Percentiles rank a stretch among this genome's conserved stretches.
These are phyloP conservation scores for Pseudocercospora eumusae DNA, from an alignment of 2,329 filamentous ascomycete genomes.

Conservation along the genomic window DNA sequence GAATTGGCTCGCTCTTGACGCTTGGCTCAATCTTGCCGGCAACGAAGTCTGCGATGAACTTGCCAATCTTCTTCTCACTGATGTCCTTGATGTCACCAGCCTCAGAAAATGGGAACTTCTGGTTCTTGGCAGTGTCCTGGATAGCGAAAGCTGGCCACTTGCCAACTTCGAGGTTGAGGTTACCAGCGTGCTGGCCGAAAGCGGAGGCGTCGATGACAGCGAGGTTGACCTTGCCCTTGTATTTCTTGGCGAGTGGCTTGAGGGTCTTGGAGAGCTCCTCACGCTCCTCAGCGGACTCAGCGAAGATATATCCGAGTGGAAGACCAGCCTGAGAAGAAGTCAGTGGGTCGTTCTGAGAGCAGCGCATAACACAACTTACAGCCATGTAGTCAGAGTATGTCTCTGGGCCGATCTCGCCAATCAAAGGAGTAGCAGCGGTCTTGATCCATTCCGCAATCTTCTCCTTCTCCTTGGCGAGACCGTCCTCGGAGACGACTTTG, in stretches of 20 bases:
- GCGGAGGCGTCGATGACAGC: conserved; percentile 93
- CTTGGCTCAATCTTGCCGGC: conserved; percentile 88
- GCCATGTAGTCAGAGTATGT: conserved; percentile 96
- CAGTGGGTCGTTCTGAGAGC: background rate
- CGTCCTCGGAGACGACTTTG: conserved; percentile 79
- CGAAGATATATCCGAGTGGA: conserved; percentile 96
- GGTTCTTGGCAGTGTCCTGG: conserved; percentile 91
- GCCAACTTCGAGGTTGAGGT: conserved; percentile 94
- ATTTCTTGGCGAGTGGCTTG: conserved; percentile 84
- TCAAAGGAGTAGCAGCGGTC: conserved; percentile 80
- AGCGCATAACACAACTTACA: conserved; percentile 45
- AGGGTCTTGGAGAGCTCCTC: conserved; percentile 72
- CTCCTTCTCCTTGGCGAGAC: conserved; percentile 77
- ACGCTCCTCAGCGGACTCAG: conserved; percentile 88
- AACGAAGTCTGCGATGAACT: conserved; percentile 83
- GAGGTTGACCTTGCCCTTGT: conserved; percentile 95
- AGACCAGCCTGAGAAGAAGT: conserved; percentile 65
- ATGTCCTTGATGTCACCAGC: conserved; percentile 76
- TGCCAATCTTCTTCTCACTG: conserved; percentile 68
- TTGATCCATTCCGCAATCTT: conserved; percentile 81
- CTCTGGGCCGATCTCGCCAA: conserved; percentile 95
- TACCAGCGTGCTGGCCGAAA: conserved; percentile 91
- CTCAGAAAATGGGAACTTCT: conserved; percentile 79
- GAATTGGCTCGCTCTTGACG: conserved; percentile 97
- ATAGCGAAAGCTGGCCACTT: conserved; percentile 98